Conservation (phyloP, 192 early-diverging fungal genomes). For the Helicostylum pulchrum region DNA sequence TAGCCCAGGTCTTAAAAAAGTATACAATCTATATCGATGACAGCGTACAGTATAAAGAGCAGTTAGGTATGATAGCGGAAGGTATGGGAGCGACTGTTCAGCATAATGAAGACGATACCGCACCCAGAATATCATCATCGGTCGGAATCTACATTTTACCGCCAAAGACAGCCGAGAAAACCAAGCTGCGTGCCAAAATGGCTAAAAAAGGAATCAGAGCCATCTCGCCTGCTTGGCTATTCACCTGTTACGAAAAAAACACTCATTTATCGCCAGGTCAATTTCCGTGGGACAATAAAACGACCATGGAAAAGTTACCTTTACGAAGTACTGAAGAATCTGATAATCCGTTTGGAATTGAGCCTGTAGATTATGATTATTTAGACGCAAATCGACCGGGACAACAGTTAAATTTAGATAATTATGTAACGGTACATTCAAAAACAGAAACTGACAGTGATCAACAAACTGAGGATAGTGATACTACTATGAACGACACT, state of each 20-base stretch:
- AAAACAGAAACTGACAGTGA: too few species aligned
- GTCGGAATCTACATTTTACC: background rate
- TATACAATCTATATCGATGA: background rate
- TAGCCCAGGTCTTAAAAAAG: background rate
- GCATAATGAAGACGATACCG: background rate
- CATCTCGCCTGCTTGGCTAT: conserved; percentile 2
- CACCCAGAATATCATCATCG: background rate
- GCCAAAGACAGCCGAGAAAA: background rate
- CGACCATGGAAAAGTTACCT: background rate
- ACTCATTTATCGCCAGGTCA: background rate
- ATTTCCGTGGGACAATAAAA: background rate
- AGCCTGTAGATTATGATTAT: too few species aligned
- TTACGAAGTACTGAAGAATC: too few species aligned
- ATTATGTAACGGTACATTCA: too few species aligned
- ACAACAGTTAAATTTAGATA: background rate
- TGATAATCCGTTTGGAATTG: conserved; percentile 9
- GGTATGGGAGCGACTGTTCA: background rate
- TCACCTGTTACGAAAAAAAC: background rate
- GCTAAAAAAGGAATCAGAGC: background rate
- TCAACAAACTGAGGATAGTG: background rate
- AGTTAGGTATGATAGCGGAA: background rate
- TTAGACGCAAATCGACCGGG: background rate
- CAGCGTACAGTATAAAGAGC: background rate
- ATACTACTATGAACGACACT: background rate
- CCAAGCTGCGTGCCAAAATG: background rate